These are phyloP conservation scores for Curvularia hawaiiensis DNA, from an alignment of 2,329 filamentous ascomycete species.

Conservation along the genomic window DNA sequence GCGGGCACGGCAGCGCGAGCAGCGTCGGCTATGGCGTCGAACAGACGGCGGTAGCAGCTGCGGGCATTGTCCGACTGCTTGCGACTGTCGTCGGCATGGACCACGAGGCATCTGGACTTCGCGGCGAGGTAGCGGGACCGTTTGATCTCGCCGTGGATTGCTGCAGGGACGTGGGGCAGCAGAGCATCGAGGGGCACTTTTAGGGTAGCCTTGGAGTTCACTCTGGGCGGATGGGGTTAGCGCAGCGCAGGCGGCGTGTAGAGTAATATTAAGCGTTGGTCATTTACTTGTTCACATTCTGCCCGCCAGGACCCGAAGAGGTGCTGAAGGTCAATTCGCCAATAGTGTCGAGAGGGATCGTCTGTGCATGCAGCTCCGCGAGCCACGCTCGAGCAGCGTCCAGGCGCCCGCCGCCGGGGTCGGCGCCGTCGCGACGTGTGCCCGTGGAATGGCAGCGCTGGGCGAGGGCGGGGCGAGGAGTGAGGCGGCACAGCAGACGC, in stretches of 20 bases:
- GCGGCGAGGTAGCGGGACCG: conserved; percentile 61
- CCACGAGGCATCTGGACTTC: conserved; percentile 60
- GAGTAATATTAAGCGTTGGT: conserved; percentile 17
- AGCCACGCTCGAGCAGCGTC: conserved; percentile 62
- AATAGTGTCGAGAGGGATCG: conserved; percentile 59
- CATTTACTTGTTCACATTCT: conserved; percentile 71
- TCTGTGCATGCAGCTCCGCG: conserved; percentile 56
- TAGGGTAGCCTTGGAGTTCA: conserved; percentile 70
- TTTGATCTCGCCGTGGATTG: conserved; percentile 59
- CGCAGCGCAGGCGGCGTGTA: conserved; percentile 23
- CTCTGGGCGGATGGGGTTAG: conserved; percentile 59
- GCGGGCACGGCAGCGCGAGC: conserved; percentile 60
- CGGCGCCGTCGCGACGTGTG: conserved; percentile 12
- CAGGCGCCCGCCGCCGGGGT: conserved; percentile 37
- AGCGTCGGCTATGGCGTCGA: conserved; percentile 58
- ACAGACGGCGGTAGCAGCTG: conserved; percentile 63
- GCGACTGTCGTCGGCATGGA: conserved; percentile 67
- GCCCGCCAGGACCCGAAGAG: conserved; percentile 68
- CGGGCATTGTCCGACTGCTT: conserved; percentile 66
- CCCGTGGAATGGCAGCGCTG: neutral
- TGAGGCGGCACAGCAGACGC: neutral
- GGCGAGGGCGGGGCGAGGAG: neutral
- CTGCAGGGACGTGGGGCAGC: conserved; percentile 58
- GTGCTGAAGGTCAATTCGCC: conserved; percentile 66
- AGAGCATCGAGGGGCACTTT: conserved; percentile 60